Conservation (phyloP, 129 eudicot species). For the Helichrysum umbraculigerum region DNA sequence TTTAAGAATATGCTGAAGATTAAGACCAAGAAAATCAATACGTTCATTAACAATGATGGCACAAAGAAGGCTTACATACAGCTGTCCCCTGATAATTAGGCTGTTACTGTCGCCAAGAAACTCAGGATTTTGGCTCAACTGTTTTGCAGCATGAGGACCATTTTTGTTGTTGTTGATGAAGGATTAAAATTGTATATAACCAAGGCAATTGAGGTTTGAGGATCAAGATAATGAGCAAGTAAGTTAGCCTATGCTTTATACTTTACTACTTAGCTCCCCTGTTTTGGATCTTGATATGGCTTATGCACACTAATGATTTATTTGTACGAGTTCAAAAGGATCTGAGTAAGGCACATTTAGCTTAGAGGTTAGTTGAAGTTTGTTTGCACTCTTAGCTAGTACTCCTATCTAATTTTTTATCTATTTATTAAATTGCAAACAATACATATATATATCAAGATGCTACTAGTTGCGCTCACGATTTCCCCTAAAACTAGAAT, state of each 20-base stretch:
- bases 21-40: conserved; percentile 58
- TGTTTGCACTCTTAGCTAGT: background rate
- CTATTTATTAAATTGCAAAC: no score
- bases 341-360: background rate
- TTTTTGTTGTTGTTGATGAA: conserved; percentile 13
- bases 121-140: conserved; percentile 36
- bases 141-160: conserved; percentile 4
- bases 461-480: no score
- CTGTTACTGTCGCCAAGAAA: conserved; percentile 60
- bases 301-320: background rate
- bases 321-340: background rate
- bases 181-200: conserved; percentile 25
- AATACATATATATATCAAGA: background rate
- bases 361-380: background rate
- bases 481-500: no score
- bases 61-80: conserved; percentile 69
- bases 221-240: conserved; percentile 18
- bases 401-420: no score
- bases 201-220: conserved; percentile 27
- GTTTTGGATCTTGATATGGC: conserved; percentile 11
- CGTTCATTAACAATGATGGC: conserved; percentile 54
- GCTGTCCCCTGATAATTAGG: conserved; percentile 46
- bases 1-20: conserved; percentile 55
- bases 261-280: background rate
- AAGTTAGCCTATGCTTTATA: background rate